A percentile compares a stretch with the other conserved stretches of the same genome.
Conservation (phyloP, 768 basidiomycete species). For the Phallus indusiatus region DNA sequence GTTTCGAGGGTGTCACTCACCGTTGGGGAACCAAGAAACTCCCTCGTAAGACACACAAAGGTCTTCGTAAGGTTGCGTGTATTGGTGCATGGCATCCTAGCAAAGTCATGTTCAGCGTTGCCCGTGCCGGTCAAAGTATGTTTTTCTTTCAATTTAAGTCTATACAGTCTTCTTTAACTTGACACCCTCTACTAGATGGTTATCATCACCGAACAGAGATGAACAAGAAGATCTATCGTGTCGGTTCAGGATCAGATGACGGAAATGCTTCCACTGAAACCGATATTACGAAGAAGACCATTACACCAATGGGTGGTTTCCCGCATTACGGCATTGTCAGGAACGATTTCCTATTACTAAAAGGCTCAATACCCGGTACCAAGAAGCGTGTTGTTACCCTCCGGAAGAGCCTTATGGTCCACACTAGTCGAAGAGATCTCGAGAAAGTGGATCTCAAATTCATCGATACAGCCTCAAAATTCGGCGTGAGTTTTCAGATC, state of each 20-base stretch:
- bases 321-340: conserved; percentile 98
- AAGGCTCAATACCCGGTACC: conserved; percentile 91
- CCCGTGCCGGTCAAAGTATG: conserved; percentile 98
- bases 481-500: conserved; percentile 56
- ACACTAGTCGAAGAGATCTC: conserved; percentile 90
- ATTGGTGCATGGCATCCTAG: conserved; percentile 98
- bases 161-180: conserved; percentile 5
- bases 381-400: conserved; percentile 98
- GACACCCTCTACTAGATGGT: conserved; percentile 46
- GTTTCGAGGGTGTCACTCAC: conserved; percentile 98
- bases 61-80: conserved; percentile 99
- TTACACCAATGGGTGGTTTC: conserved; percentile 98
- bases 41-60: conserved; percentile 98
- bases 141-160: conserved; percentile 12
- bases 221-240: conserved; percentile 98
- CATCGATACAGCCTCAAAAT: conserved; percentile 97
- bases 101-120: conserved; percentile 99
- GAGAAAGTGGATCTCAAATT: conserved; percentile 98
- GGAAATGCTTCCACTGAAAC: conserved; percentile 88
- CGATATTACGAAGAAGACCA: conserved; percentile 87
- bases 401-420: conserved; percentile 93
- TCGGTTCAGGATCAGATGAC: conserved; percentile 70
- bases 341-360: conserved; percentile 97
- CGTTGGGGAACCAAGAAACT: conserved; percentile 99
- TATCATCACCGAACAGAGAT: conserved; percentile 96